Base-by-base conservation (phyloP, 106 monocot genomes). In the Dioscorea dumetorum region DNA sequence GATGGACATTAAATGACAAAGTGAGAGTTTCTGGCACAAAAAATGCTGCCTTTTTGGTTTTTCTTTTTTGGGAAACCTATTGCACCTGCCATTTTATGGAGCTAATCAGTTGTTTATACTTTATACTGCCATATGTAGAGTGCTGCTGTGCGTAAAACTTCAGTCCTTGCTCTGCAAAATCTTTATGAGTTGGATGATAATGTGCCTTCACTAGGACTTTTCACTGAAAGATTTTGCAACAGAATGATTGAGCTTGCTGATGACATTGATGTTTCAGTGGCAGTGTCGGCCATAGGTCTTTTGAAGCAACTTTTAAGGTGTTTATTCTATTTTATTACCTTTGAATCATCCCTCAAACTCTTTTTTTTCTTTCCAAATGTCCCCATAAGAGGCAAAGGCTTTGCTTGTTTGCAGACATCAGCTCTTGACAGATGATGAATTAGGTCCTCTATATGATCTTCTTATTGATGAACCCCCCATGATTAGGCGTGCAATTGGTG, bases 191-290 rank as follows among this genome's bases (percentile, higher is more conserved):
- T 89, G 50, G 91, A 97, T 70, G 89, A 85, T 70, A 97, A 92
- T 77, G 81, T 97, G 49, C 97, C 97, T 70, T 92, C 89, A 41
- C 97, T 97, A 67, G 86, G 97, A 48, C 91, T 97, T 66, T 97
- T 97, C 70, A 97, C 97, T 16, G 92, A 88, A 76, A 86, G 97
- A 23, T 97, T 97, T 76, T 88, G 84, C 72, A 84, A 84, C 56
- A 72, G 97, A 71, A 87, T 97, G 97, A 88, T 97, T 72, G 88
- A 97, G 72, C 91, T 97, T 82, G 97, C 97, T 64, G 97, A 97
- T 77, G 97, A 97, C 48, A 82, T 97, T 60, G 97, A 97, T 77
- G 80, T 86, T 73, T 81, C 89, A 50, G 97, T 92, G 52, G 86
- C 92, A 21, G 97, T 97, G 9, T 84, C 89, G 49, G 91, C 91